Conservation (phyloP, 148 eudicot species). For the Talinum fruticosum region DNA sequence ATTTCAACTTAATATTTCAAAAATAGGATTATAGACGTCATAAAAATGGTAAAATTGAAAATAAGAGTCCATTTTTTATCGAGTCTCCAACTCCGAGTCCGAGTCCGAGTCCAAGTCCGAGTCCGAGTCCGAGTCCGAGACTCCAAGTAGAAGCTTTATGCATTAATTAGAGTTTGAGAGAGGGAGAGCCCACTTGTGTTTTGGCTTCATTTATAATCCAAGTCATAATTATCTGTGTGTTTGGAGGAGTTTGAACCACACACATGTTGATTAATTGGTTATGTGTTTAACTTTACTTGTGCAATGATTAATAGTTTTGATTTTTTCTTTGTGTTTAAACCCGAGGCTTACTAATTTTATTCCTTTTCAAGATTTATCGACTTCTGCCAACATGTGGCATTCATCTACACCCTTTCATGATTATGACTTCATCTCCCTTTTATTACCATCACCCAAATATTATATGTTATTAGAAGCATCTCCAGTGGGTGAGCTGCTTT, state of each 20-base stretch:
- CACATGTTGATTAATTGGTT: background rate
- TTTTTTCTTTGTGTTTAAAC: background rate
- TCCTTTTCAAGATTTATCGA: background rate
- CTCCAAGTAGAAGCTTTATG: constrained; percentile 6
- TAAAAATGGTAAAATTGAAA: no score
- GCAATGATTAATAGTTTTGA: background rate
- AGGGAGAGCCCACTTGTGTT: background rate
- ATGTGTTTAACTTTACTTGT: background rate
- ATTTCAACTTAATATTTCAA: no score
- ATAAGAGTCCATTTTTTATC: background rate
- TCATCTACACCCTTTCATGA: background rate
- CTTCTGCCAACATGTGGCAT: background rate
- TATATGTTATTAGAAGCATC: no score
- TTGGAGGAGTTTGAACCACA: background rate
- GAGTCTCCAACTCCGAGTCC: no score
- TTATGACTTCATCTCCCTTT: background rate
- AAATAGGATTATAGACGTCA: no score
- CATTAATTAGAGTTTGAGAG: background rate
- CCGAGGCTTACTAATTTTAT: background rate
- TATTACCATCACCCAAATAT: no score
- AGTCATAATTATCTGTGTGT: background rate
- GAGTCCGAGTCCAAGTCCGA: no score
- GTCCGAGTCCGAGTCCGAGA: no score
- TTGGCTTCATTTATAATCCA: constrained; percentile 6
- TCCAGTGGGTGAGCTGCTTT: no score